Evolutionary conservation across 2,329 filamentous ascomycete genomes (phyloP).

Genomic region (Scorias spongiosa): DNA sequence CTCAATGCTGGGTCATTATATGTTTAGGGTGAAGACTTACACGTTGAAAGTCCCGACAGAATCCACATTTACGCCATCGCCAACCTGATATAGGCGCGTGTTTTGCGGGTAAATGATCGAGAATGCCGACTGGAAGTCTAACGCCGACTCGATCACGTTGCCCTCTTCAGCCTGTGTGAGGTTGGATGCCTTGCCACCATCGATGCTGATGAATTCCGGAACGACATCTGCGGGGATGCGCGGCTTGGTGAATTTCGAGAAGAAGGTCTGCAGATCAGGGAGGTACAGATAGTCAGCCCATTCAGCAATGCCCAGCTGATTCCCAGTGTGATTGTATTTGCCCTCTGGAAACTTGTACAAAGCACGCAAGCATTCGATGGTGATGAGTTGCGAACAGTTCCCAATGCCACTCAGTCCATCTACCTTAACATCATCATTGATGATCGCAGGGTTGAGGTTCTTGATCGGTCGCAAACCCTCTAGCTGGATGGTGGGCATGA

Average conservation of each 20-base stretch:
- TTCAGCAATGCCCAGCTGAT: constrained; percentile 12
- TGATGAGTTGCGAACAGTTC: constrained; percentile 6
- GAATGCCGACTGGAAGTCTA: constrained; percentile 11
- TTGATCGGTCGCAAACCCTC: constrained; percentile 8
- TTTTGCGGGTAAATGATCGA: constrained; percentile 12
- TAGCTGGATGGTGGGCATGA: constrained; percentile 13
- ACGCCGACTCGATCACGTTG: constrained; percentile 6
- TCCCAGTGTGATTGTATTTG: constrained; percentile 8
- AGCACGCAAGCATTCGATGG: constrained; percentile 11
- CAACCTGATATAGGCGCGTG: constrained; percentile 8
- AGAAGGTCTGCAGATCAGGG: constrained; percentile 10
- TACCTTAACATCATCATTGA: constrained; percentile 1
- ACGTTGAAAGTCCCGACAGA: constrained; percentile 6
- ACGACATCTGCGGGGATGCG: constrained; percentile 9
- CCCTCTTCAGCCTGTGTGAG: constrained; percentile 5
- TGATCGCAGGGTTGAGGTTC: constrained; percentile 1
- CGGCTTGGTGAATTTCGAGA: constrained; percentile 10
- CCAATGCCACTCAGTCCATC: constrained; percentile 5
- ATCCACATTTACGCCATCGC: constrained; percentile 8
- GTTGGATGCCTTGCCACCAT: constrained; percentile 11
- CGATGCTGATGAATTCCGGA: constrained; percentile 11
- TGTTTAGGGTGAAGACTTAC: background rate
- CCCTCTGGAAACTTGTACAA: constrained; percentile 9
- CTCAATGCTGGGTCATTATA: too few relatives aligned
- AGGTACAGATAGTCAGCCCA: constrained; percentile 8